Conservation (phyloP, 495 filamentous ascomycete species). For the Trichoderma reesei region DNA sequence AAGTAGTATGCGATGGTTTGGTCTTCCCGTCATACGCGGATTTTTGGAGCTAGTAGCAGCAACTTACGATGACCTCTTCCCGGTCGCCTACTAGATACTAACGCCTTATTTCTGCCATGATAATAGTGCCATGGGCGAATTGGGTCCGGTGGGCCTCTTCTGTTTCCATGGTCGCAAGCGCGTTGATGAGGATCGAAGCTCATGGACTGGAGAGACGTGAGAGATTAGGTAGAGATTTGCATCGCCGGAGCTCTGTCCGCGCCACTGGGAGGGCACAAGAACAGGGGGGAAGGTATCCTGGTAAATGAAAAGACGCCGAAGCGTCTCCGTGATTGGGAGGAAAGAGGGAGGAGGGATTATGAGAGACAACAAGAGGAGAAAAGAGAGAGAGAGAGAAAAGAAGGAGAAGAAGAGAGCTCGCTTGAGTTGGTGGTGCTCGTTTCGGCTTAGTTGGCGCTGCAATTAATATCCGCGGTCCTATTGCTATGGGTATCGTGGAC, state of each 20-base stretch:
- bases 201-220: too few relatives aligned
- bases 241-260: not conserved
- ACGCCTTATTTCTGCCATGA: too few relatives aligned
- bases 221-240: not conserved
- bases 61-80: not conserved
- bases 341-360: not conserved
- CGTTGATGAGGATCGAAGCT: not conserved
- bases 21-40: not conserved
- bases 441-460: not conserved
- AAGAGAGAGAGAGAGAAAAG: too few relatives aligned
- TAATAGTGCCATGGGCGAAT: not conserved
- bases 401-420: too few relatives aligned
- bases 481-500: too few relatives aligned
- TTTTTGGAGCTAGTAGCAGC: not conserved
- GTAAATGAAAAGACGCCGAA: not conserved
- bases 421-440: too few relatives aligned
- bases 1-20: not conserved
- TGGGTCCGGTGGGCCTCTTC: not conserved
- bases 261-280: not conserved
- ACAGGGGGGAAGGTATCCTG: not conserved
- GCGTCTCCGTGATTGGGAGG: not conserved
- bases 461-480: conserved; percentile 5
- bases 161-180: not conserved
- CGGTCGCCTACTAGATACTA: not conserved
- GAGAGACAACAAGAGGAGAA: too few relatives aligned